phyloP scores from a whole-genome alignment of 1,284 basidiomycete genomes.

The Pholiota adiposa region DNA sequence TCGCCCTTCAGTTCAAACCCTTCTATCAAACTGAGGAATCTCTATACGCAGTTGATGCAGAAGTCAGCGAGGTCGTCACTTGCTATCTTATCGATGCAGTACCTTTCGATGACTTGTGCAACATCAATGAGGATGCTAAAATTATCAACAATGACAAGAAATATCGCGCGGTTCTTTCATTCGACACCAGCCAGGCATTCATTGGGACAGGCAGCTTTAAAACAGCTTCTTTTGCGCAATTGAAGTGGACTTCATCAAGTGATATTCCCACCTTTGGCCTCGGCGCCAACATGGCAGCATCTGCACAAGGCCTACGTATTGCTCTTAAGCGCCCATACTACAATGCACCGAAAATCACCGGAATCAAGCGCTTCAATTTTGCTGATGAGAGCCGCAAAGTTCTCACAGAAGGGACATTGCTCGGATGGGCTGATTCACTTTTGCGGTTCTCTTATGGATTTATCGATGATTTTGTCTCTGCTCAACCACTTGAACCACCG shows the following conservation, averaged over 20 bases:
- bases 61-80: not conserved
- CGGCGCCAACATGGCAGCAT: not conserved
- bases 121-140: not conserved
- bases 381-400: not conserved
- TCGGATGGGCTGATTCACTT: too few species aligned
- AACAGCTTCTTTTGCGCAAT: not conserved
- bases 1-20: not conserved
- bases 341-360: not conserved
- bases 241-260: not conserved
- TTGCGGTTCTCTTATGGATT: not conserved
- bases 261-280: not conserved
- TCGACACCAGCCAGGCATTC: not conserved
- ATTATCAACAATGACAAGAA: not conserved
- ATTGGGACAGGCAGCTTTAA: not conserved
- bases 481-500: not conserved
- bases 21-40: not conserved
- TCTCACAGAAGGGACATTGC: too few species aligned
- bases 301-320: not conserved
- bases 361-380: not conserved
- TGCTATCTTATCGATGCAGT: not conserved
- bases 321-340: not conserved
- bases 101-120: not conserved
- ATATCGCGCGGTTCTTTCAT: not conserved
- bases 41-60: not conserved
- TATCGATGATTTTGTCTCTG: not conserved